Conservation (phyloP, 2,329 filamentous ascomycete genomes). For the Paracoccidioides brasiliensis region DNA sequence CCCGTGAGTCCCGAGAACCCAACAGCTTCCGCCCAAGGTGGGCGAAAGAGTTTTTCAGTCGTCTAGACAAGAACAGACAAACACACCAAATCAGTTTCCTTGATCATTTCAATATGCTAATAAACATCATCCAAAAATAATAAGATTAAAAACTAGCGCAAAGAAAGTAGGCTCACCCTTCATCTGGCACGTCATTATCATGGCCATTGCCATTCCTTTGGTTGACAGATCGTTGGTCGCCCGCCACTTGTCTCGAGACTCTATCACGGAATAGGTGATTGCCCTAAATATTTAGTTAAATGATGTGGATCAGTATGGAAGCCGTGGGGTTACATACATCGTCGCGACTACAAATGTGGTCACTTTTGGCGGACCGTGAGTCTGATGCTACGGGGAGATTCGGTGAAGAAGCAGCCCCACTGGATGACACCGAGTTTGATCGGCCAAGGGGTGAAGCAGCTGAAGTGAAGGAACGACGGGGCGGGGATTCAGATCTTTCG, state of each 20-base stretch:
- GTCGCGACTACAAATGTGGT: conserved; percentile 26
- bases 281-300: not conserved
- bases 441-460: conserved; percentile 24
- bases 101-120: not conserved
- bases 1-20: conserved; percentile 14
- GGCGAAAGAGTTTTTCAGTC: conserved; percentile 18
- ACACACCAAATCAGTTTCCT: not conserved
- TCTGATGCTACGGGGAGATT: conserved; percentile 12
- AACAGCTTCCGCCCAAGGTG: conserved; percentile 27
- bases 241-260: not conserved
- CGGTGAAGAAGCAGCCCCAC: not conserved
- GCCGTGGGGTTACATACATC: conserved; percentile 19
- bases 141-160: not conserved
- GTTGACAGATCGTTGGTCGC: not conserved
- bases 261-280: not conserved
- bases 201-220: not conserved
- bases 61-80: conserved; percentile 1
- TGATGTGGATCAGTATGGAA: not conserved
- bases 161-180: not conserved
- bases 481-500: conserved; percentile 25
- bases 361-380: conserved; percentile 23
- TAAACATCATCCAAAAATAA: not conserved
- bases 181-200: not conserved
- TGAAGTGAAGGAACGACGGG: conserved; percentile 25
- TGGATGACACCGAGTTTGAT: conserved; percentile 24